A percentile compares a stretch with the other conserved stretches of the same genome.
Evolutionary conservation across 2,329 filamentous ascomycete species (phyloP).

Genomic region (Cladosporium phlei): DNA sequence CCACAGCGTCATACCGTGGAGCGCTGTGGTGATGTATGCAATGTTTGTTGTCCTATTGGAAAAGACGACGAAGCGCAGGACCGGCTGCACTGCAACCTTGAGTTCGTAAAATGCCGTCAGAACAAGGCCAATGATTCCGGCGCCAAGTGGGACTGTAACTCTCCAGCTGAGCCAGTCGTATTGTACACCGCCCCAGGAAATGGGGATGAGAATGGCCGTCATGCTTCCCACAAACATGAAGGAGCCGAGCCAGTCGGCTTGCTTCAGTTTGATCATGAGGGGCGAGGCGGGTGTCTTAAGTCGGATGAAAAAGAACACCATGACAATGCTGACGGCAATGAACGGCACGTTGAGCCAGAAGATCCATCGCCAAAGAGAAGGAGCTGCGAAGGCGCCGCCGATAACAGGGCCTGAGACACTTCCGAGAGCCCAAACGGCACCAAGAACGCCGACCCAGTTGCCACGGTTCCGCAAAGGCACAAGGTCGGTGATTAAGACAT

Average conservation of each 20-base stretch:
- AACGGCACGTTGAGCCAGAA: background rate
- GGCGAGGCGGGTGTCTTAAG: background rate
- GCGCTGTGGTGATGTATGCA: conserved; percentile 28
- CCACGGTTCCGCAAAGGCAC: conserved; percentile 26
- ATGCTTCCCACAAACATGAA: background rate
- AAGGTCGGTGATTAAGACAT: conserved; percentile 41
- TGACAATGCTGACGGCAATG: background rate
- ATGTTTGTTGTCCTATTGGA: conserved; percentile 24
- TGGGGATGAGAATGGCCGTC: background rate
- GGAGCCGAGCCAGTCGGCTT: background rate
- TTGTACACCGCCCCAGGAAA: background rate
- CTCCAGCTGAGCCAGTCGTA: conserved; percentile 30
- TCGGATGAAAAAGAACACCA: background rate
- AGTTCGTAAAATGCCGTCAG: conserved; percentile 20
- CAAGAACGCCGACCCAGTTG: conserved; percentile 23
- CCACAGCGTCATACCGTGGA: conserved; percentile 31
- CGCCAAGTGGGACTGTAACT: conserved; percentile 33
- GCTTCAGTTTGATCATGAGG: background rate
- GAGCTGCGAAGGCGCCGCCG: conserved; percentile 23
- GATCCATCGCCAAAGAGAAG: background rate
- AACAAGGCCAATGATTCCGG: conserved; percentile 31
- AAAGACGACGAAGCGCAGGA: conserved; percentile 32
- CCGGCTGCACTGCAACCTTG: conserved; percentile 22
- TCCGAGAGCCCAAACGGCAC: conserved; percentile 31
- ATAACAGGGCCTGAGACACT: conserved; percentile 33